Evolutionary conservation across 331 rosid genomes (phyloP), one percentile per base, ranked within the genome.

Genomic region (Acacia concinna): DNA sequence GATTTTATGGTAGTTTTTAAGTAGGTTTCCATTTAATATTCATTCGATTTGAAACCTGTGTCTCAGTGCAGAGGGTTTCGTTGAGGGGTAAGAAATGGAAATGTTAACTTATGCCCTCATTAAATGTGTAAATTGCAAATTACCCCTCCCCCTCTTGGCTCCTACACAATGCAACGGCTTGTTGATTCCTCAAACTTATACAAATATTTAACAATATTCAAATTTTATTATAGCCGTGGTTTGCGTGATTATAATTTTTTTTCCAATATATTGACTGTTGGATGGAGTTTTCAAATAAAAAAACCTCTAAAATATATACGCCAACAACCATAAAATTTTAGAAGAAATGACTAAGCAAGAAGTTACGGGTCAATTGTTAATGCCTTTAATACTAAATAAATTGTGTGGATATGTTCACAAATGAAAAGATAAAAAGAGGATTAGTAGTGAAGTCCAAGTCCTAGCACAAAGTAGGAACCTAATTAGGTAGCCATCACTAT

Each of bases 391-490:
- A 10, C 31, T 56, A 10, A 56, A 10, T 1, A 5, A 1, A 0
- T 7, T 8, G 0, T 8, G 35, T 0, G 10, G 13, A 31, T 15
- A 0, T 46, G 6, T 17, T 35, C 10, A 37, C 40, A 28, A 14
- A 27, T 14, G 8, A 60, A 5, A 23, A 5, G 14, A 1, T 12
- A 25, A 38, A 12, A 23, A 25, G 14, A 44, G 5, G 1, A 23
- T 59, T 27, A 34, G 78, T 27, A 57, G 57, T 25, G 57, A 25
- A 62, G 62, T 72, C 35, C 1, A 35, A 62, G 34, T 71, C 41
- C 12, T 18, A 46, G 34, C 37, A 31, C 77, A 30, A 70, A 71
- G 73, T 27, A 34, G 67, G 78, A 63, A 79, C 70, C 66, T 34
- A 59, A 60, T 60, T 71, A 71, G 60, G 71, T 34, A 74, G 34